Conservation (phyloP, 225 moss, liverwort and hornwort species). For the Pseudoscleropodium purum region DNA sequence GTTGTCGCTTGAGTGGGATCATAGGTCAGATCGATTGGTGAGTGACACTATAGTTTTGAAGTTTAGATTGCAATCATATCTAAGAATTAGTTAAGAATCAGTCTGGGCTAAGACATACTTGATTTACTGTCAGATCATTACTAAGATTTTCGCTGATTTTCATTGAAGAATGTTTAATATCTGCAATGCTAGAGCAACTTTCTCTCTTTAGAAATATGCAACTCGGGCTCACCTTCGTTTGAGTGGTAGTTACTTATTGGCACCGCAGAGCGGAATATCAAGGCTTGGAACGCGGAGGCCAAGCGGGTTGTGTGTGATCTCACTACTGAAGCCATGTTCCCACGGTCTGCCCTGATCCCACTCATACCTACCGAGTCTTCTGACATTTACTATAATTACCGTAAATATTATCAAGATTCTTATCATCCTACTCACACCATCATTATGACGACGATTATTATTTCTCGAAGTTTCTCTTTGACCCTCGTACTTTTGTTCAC, state of each 20-base stretch:
- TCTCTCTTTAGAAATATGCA: not conserved
- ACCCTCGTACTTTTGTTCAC: not conserved
- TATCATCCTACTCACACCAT: not conserved
- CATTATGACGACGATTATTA: not conserved
- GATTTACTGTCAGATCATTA: not conserved
- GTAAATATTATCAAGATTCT: not conserved
- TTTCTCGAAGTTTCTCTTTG: not conserved
- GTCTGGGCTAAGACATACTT: not conserved
- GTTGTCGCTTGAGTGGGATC: constrained; percentile 87
- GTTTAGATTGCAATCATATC: not conserved
- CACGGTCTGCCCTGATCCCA: constrained; percentile 31
- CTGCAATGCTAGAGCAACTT: not conserved
- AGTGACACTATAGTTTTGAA: not conserved
- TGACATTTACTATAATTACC: not conserved
- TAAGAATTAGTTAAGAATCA: not conserved
- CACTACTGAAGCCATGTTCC: constrained; percentile 67
- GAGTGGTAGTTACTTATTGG: constrained; percentile 70
- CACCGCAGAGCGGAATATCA: constrained; percentile 73
- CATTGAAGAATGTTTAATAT: not conserved
- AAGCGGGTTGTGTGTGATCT: constrained; percentile 96
- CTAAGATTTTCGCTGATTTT: not conserved
- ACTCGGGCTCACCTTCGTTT: not conserved
- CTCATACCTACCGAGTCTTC: not conserved
- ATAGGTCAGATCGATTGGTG: constrained; percentile 81
- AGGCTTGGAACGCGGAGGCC: constrained; percentile 88